These are phyloP conservation scores for Talaromyces sp. DNA, from an alignment of 2,329 filamentous ascomycete species.

Conservation along the genomic window DNA sequence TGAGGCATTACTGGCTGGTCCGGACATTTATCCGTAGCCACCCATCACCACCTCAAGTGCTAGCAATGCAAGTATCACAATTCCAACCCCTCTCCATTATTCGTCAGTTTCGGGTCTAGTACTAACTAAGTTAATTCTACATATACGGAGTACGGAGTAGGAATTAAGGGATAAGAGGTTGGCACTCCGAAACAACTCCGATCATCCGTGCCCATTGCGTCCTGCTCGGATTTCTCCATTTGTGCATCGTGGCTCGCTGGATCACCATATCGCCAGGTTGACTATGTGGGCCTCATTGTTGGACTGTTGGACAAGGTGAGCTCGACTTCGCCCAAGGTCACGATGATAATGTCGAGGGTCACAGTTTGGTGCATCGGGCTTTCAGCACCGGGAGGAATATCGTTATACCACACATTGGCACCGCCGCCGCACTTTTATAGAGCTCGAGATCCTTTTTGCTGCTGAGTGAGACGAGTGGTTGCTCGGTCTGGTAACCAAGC, in stretches of 20 bases:
- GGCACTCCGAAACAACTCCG: slow-evolving; percentile 18
- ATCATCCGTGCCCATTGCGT: slow-evolving; percentile 48
- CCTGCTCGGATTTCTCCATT: slow-evolving; percentile 47
- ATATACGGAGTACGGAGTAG: not conserved
- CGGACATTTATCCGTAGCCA: no score
- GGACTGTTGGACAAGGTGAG: slow-evolving; percentile 50
- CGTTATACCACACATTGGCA: slow-evolving; percentile 3
- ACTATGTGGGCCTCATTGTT: slow-evolving; percentile 45
- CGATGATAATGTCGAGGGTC: slow-evolving; percentile 52
- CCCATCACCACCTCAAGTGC: not conserved
- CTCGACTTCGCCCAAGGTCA: slow-evolving; percentile 52
- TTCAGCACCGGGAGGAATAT: slow-evolving; percentile 30
- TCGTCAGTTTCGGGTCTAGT: not conserved
- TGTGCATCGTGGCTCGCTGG: slow-evolving; percentile 53
- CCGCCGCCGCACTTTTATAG: not conserved
- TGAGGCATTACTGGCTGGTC: no score
- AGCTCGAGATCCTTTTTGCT: not conserved
- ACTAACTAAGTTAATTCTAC: not conserved
- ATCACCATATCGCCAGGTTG: slow-evolving; percentile 52
- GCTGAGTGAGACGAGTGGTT: not conserved
- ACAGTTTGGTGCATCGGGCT: slow-evolving; percentile 51
- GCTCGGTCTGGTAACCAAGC: not conserved
- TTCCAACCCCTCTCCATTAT: not conserved
- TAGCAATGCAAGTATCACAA: not conserved
- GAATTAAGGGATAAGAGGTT: not conserved